A percentile compares a stretch with the other conserved stretches of the same genome.
phyloP scores from a whole-genome alignment of 2,329 filamentous ascomycete species.

The Helotiales sp. region DNA sequence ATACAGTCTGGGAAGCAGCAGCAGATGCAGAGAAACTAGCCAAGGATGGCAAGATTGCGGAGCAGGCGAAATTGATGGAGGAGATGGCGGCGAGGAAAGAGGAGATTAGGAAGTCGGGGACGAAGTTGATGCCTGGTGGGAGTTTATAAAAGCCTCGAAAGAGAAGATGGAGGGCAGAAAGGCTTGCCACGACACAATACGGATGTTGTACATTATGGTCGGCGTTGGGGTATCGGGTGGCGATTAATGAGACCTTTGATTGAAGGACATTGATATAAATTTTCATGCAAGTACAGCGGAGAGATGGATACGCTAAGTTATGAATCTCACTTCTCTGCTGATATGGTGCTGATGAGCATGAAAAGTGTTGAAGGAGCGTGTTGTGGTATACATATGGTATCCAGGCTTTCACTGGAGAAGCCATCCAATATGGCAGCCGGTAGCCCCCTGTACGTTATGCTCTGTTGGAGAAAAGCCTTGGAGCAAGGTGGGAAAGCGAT shows the following conservation, averaged over 20 bases:
- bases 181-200: background rate
- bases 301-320: too few relatives aligned
- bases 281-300: too few relatives aligned
- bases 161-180: background rate
- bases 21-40: conserved; percentile 40
- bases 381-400: too few relatives aligned
- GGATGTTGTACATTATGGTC: conserved; percentile 6
- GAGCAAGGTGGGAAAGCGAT: too few relatives aligned
- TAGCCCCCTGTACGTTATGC: too few relatives aligned
- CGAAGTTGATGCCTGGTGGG: conserved; percentile 24
- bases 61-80: conserved; percentile 38
- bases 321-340: too few relatives aligned
- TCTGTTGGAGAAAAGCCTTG: too few relatives aligned
- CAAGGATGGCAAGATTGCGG: conserved; percentile 37
- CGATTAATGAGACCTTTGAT: background rate
- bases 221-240: background rate
- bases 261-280: too few relatives aligned
- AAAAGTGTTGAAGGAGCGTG: too few relatives aligned
- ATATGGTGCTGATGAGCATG: too few relatives aligned
- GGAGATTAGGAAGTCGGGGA: conserved; percentile 39
- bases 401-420: too few relatives aligned
- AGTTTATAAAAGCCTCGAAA: conserved; percentile 23
- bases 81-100: conserved; percentile 42
- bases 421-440: too few relatives aligned
- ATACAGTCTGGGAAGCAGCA: conserved; percentile 46